Percentiles rank a stretch among this genome's conserved stretches.
phyloP scores from a whole-genome alignment of 805 yeast species.

The Candida methanosorbosa region DNA sequence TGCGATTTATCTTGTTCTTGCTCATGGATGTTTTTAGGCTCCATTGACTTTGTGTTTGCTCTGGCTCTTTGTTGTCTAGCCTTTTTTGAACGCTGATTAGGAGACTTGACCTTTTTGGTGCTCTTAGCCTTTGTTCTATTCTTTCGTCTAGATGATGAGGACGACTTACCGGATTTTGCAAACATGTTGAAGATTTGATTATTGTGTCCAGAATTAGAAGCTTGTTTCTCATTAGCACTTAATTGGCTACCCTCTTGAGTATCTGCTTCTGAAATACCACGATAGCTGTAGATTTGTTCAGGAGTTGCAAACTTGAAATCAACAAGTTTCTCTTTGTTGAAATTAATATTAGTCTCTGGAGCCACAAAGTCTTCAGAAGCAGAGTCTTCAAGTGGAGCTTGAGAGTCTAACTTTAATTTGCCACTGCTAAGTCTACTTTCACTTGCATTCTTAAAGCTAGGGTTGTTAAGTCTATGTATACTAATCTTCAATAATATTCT shows the following conservation, averaged over 20 bases:
- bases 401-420: neutral
- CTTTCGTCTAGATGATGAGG: no score
- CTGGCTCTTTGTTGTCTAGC: no score
- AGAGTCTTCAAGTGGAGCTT: neutral
- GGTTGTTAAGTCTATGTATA: neutral
- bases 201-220: neutral
- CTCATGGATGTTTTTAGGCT: neutral
- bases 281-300: conserved; percentile 5
- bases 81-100: no score
- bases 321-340: neutral
- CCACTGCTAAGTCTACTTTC: neutral
- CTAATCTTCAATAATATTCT: neutral
- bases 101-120: no score
- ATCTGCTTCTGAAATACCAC: neutral
- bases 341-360: no score
- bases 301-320: conserved; percentile 16
- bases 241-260: neutral
- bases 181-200: no score
- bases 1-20: neutral
- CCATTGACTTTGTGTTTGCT: neutral
- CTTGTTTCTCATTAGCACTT: conserved; percentile 1
- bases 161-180: no score
- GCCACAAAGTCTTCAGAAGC: neutral
- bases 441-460: no score
- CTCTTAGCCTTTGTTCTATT: neutral